Evolutionary conservation across 768 basidiomycete species (phyloP), one percentile per base, ranked within the genome.

Genomic region (Xerocomellus chrysenteron): DNA sequence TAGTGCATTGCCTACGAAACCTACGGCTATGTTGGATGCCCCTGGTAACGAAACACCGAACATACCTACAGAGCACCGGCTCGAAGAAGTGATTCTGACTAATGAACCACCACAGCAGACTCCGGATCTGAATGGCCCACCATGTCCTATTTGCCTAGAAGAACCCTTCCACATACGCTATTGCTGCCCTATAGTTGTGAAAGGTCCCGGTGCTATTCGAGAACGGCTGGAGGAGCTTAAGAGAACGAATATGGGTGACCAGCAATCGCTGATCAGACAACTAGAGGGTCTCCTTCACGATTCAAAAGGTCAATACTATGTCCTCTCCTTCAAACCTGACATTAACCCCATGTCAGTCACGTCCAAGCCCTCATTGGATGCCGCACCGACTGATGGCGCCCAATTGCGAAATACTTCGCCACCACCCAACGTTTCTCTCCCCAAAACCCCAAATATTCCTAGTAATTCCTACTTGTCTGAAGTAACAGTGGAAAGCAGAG

Each of bases 111-210:
- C 37, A 35, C 49, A 6, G 16, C 50, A 41, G 14, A 36, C 55
- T 24, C 30, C 17, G 6, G 50, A 35, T n/a, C 46, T 54, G 46
- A 52, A 57, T 42, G 48, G 46, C 53, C 56, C 54, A 1, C 50
- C 55, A 2, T 82, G 84, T 57, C 78, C 78, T 40, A 69, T 82
- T 21, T 86, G 85, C 66, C 68, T 71, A 19, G 67, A 67, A 44
- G 58, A 60, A 5, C 77, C 80, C 8, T 71, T 74, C 39, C 85
- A 87, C 58, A 69, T 75, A 50, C 78, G 77, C n/a, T 74, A 74
- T 48, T 67, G 66, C 43, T 87, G 85, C 64, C 81, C 81, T 6
- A 65, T 77, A 24, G 72, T 86, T 26, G 55, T 71, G 26, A 74
- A 73, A 37, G 80, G 82, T 11, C 64, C 77, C 0, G 67, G 70